Evolutionary conservation across 2,329 filamentous ascomycete species (phyloP), one percentile per base, ranked within the genome.

Genomic region (Phialophora chinensis): DNA sequence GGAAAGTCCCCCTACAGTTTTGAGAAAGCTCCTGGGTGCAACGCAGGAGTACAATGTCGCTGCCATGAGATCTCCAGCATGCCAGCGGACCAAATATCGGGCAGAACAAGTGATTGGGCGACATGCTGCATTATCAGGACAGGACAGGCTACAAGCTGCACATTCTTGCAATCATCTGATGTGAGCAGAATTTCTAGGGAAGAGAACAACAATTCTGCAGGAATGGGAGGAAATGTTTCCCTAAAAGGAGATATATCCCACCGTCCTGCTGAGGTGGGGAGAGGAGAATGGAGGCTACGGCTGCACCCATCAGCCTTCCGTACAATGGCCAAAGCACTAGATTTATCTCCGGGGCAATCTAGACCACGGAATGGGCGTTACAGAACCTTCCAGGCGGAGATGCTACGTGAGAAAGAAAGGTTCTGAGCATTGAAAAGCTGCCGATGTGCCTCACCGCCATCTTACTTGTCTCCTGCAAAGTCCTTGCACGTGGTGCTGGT

Each of bases 291-390:
- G 49, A 61, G 47, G 33, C 59, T 54, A 27, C 50, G 31, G 59
- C 47, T 62, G 59, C 59, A 62, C 6, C 25, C 35, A 20, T 42
- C 49, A 62, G 59, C 47, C 59, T 53, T 54, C 47, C 49, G 50
- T 27, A 54, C 59, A 38, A 20, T 27, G 49, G 50, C 25, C 38
- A n/a, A 44, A n/a, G 49, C 25, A 54, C n/a, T 11, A 53, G 12
- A 50, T 20, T 50, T 31, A 8, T 35, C 31, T 47, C 3, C 38
- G 52, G 23, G 38, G 44, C 12, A 52, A 38, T 62, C 60, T 49
- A 56, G 52, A 62, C 35, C 60, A 12, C 11, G 11, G 12, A 29
- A 12, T 50, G 25, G 35, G 20, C 23, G 49, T 27, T 52, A 29
- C 11, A 27, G 49, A 52, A 8, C 17, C 23, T 27, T 52, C 4